Conservation (phyloP, 1,284 basidiomycete genomes). For the Farysia itapuensis region DNA sequence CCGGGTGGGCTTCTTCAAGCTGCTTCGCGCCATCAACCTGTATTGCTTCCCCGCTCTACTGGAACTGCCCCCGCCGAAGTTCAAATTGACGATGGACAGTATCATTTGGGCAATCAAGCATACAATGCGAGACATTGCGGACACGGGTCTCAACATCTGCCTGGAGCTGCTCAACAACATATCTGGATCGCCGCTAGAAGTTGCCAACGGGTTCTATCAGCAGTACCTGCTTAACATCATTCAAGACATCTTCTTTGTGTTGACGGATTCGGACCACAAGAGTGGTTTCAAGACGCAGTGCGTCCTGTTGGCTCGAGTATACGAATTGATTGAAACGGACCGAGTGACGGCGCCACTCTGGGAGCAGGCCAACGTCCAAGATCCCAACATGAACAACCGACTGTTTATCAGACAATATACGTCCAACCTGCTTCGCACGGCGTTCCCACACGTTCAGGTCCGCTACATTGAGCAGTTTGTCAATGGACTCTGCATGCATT, state of each 20-base stretch:
- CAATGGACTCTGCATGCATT: constrained; percentile 77
- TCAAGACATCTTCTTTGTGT: constrained; percentile 95
- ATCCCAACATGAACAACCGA: constrained; percentile 77
- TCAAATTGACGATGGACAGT: constrained; percentile 98
- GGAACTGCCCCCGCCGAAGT: constrained; percentile 82
- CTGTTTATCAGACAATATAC: constrained; percentile 85
- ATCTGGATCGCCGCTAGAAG: constrained; percentile 74
- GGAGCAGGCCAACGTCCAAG: constrained; percentile 72
- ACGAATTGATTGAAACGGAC: constrained; percentile 85
- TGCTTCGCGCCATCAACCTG: constrained; percentile 87
- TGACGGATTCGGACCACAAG: constrained; percentile 98
- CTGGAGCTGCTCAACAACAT: constrained; percentile 97
- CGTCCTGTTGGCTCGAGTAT: constrained; percentile 75
- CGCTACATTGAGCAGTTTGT: constrained; percentile 63
- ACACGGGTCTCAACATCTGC: constrained; percentile 79
- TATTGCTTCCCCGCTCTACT: constrained; percentile 96
- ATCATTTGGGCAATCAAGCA: constrained; percentile 99
- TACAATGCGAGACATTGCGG: constrained; percentile 98
- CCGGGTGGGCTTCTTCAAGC: constrained; percentile 94
- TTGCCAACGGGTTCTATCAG: constrained; percentile 81
- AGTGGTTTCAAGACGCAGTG: constrained; percentile 66
- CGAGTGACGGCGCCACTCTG: constrained; percentile 81
- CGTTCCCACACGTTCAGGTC: constrained; percentile 60
- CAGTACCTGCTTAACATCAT: constrained; percentile 90
- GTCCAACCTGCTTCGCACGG: constrained; percentile 67